Percentiles rank a stretch among this genome's conserved stretches.
phyloP scores from a whole-genome alignment of 805 yeast genomes.

The Phaffomyces opuntiae region DNA sequence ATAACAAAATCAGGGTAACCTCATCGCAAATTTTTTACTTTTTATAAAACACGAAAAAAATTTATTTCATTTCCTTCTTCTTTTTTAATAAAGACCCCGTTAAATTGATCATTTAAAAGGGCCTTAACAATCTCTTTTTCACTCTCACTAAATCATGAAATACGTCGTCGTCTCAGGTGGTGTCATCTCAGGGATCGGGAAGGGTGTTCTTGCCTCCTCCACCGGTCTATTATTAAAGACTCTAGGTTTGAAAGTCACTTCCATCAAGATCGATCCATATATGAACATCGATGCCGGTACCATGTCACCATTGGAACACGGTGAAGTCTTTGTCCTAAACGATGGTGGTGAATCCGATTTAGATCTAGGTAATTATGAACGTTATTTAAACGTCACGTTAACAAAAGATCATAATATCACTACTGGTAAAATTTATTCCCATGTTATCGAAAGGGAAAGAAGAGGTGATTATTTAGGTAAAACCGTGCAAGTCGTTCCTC shows the following conservation, averaged over 20 bases:
- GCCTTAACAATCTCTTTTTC: not conserved
- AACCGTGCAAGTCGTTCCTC: conserved; percentile 99
- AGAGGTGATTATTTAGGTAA: conserved; percentile 97
- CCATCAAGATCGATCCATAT: conserved; percentile 97
- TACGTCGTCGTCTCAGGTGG: conserved; percentile 99
- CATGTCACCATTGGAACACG: conserved; percentile 98
- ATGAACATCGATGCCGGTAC: conserved; percentile 99
- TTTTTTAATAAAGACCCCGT: not conserved
- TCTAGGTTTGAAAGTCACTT: conserved; percentile 88
- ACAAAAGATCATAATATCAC: conserved; percentile 95
- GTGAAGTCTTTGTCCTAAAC: conserved; percentile 95
- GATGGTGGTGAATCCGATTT: conserved; percentile 99
- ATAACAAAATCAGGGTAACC: not conserved
- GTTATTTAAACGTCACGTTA: conserved; percentile 89
- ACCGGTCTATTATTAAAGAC: conserved; percentile 94
- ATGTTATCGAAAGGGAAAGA: conserved; percentile 91
- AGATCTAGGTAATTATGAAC: conserved; percentile 96
- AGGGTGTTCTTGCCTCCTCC: conserved; percentile 96
- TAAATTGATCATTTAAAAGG: not conserved
- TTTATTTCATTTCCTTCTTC: not conserved
- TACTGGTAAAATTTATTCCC: conserved; percentile 94
- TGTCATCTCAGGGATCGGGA: conserved; percentile 98
- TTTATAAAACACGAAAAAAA: not conserved
- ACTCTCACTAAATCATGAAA: conserved; percentile 51
- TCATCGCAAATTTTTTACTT: not conserved